Evolutionary conservation across 2,329 filamentous ascomycete genomes (phyloP), one percentile per base, ranked within the genome.

Genomic region (Epichloe scottii): DNA sequence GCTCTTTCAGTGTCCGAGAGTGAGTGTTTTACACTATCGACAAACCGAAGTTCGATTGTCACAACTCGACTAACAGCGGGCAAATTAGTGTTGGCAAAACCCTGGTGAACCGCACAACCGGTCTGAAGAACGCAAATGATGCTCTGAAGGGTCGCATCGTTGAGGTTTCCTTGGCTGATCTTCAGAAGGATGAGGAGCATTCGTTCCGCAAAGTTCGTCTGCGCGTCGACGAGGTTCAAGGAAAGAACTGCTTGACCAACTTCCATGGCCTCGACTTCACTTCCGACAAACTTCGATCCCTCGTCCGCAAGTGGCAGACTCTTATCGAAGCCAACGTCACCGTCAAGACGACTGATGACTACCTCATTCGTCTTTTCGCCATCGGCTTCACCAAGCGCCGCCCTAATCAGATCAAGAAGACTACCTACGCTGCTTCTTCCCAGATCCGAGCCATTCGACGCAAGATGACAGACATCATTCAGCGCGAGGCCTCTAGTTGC

Each of bases 191-290:
- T 72, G 93, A 98, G 81, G 93, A 97, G 77, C 93, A 98, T 76
- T 83, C 93, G 56, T 98, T 97, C 87, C 91, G 93, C 78, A 98
- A 98, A 83, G 81, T 98, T 72, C 95, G 95, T 82, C 89, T 98
- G 71, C 85, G 93, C 62, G 88, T 97, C 66, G 93, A 98, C 70
- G 93, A 98, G 78, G 84, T 98, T 59, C 93, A 98, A 79, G 93
- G 93, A 81, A 96, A 96, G 85, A 97, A 95, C 85, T 97, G 93
- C 80, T 78, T 98, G 75, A 97, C 93, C 81, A 96, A 96, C 85
- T 98, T 98, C 87, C 90, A 98, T 84, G 93, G 93, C 65, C 84
- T 98, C 72, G 93, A 98, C 79, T 97, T 98, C 86, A 98, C 93
- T 71, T 96, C 93, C 65, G 93, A 98, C 84, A 98, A 98, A 84